Base-by-base conservation (phyloP, 139 green algal genomes). In the Penium margaritaceum region DNA sequence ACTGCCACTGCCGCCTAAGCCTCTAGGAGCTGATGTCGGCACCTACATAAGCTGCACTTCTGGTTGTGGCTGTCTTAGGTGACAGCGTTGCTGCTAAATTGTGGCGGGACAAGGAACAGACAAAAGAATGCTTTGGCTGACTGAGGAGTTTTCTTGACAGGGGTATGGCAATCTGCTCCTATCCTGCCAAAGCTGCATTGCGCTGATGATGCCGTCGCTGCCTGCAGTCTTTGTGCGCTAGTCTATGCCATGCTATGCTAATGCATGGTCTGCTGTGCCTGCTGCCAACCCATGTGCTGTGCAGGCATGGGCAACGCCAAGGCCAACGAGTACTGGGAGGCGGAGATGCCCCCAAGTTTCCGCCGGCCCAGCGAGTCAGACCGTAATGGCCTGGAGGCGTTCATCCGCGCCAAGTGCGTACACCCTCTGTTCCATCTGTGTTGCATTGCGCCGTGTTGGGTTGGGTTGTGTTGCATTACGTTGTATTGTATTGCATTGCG, bases 281-380 rank as follows among this genome's bases (percentile, higher is more conserved):
- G 3, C 44, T 55, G 15, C 17, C 51, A n/a, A 30, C 6, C 51
- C 4, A 17, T 30, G n/a, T 21, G 51, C 44, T 30, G n/a, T 21
- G 51, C 70, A 75, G 76, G 36, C 21, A 83, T 86, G 72, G 83
- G 83, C 12, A 87, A 87, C 57, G 57, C 37, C 39, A 70, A 80
- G 14, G 83, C 83, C 30, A 87, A 87, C 69, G 74, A 21, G 43
- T 87, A 79, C 44, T 87, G 81, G 81, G 81, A 87, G 58, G 41
- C 64, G 14, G 30, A 75, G 24, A 24, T 85, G 15, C 71, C 71
- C 7, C 53, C 35, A 17, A 36, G 51, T 7, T 71, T 74, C 46
- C 72, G 67, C 37, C 35, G 71, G 47, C 76, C 81, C 21, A 44
- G 12, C 9, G 70, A 78, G 67, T 58, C 30, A 19, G 70, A 80